A percentile compares a stretch with the other conserved stretches of the same genome.
Conservation (phyloP, 805 yeast species). For the Saccharomycopsis guyanensis region DNA sequence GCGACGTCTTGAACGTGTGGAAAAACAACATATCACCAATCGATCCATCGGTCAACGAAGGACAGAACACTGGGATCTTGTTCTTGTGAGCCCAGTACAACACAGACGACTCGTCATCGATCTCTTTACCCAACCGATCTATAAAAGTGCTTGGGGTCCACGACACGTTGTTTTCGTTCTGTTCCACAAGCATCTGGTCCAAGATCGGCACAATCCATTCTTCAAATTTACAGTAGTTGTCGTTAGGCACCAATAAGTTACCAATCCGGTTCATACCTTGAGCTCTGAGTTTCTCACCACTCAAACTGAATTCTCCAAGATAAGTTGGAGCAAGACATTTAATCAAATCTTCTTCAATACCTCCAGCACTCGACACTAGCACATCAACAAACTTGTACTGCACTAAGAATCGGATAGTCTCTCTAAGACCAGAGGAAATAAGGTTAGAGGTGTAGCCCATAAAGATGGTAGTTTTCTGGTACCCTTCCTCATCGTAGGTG, state of each 20-base stretch:
- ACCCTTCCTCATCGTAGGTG: slow-evolving; percentile 68
- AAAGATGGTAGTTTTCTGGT: slow-evolving; percentile 82
- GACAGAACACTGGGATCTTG: slow-evolving; percentile 93
- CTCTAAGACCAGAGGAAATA: slow-evolving; percentile 91
- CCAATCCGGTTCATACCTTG: slow-evolving; percentile 98
- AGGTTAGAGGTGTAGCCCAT: slow-evolving; percentile 95
- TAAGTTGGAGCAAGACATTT: slow-evolving; percentile 95
- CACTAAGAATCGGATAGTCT: slow-evolving; percentile 79
- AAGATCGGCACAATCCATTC: slow-evolving; percentile 97
- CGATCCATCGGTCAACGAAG: slow-evolving; percentile 96
- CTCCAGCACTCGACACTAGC: slow-evolving; percentile 96
- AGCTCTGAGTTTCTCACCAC: slow-evolving; percentile 78
- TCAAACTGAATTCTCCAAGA: slow-evolving; percentile 81
- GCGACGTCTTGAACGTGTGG: slow-evolving; percentile 94
- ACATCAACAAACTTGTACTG: slow-evolving; percentile 94
- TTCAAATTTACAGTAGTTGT: slow-evolving; percentile 94
- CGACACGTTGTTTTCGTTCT: slow-evolving; percentile 50
- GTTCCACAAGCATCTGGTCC: slow-evolving; percentile 83
- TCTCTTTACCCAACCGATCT: slow-evolving; percentile 91
- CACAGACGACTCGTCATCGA: slow-evolving; percentile 87
- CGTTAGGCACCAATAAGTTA: slow-evolving; percentile 92
- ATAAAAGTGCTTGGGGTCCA: slow-evolving; percentile 95
- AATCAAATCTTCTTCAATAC: slow-evolving; percentile 94
- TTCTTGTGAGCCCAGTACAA: slow-evolving; percentile 98
- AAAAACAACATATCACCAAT: slow-evolving; percentile 98